A percentile compares a stretch with the other conserved stretches of the same genome.
Evolutionary conservation across 208 protist genomes (phyloP).

Genomic region (Crithidia acanthocephali): DNA sequence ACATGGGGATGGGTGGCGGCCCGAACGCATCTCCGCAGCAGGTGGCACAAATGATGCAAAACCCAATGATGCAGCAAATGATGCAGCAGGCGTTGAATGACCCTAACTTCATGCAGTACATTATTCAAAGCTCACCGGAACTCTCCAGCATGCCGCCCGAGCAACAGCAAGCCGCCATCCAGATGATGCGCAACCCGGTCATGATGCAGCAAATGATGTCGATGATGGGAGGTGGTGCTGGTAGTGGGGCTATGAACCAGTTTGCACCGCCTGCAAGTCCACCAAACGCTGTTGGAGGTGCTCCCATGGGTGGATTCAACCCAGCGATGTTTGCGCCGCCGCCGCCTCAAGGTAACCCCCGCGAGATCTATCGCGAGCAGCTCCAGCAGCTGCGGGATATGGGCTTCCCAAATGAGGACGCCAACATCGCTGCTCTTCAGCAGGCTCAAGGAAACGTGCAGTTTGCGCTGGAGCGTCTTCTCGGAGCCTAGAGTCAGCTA

Average conservation of each 20-base stretch:
- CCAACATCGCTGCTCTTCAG: constrained; percentile 90
- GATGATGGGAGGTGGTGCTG: constrained; percentile 31
- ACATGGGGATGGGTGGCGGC: constrained; percentile 21
- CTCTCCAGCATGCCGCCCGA: constrained; percentile 48
- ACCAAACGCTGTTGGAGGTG: constrained; percentile 1
- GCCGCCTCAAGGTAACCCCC: constrained; percentile 64
- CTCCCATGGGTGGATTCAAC: constrained; percentile 22
- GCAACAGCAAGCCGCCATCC: constrained; percentile 50
- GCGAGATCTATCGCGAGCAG: constrained; percentile 85
- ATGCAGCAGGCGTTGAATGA: constrained; percentile 63
- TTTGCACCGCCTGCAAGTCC: constrained; percentile 6
- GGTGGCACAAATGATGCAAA: constrained; percentile 63
- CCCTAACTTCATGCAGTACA: constrained; percentile 69
- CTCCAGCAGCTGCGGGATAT: constrained; percentile 91
- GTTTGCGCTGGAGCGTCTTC: constrained; percentile 90
- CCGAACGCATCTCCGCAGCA: constrained; percentile 15
- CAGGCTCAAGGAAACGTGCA: constrained; percentile 87
- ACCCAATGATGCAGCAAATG: constrained; percentile 67
- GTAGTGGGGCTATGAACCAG: not conserved
- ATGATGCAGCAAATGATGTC: constrained; percentile 48
- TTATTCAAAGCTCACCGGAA: constrained; percentile 52
- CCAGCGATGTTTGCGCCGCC: constrained; percentile 43
- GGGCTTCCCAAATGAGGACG: constrained; percentile 94
- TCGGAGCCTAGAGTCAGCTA: constrained; percentile 50
- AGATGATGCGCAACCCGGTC: constrained; percentile 68